Conservation (phyloP, 305 asterid species). For the Striga hermonthica region DNA sequence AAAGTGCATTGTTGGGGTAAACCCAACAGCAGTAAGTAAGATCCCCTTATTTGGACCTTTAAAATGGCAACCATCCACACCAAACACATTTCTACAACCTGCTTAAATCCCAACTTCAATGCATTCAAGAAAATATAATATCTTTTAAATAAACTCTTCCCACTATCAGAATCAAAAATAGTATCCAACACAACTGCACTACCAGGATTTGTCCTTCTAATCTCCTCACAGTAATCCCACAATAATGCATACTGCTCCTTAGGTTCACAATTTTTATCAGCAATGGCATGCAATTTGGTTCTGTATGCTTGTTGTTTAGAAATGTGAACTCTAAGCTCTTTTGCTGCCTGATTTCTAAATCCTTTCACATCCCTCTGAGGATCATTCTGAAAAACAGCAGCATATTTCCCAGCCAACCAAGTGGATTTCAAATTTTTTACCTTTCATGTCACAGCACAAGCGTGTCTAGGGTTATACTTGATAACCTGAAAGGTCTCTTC, state of each 20-base stretch:
- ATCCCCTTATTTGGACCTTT: not conserved
- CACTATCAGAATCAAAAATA: not conserved
- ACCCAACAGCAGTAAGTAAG: not conserved
- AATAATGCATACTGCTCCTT: not conserved
- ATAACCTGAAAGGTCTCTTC: not conserved
- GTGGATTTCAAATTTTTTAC: not conserved
- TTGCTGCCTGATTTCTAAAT: not conserved
- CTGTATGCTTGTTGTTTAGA: not conserved
- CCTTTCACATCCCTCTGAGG: not conserved
- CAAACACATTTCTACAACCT: not conserved
- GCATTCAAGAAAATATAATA: not conserved
- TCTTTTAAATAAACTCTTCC: not conserved
- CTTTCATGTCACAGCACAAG: not conserved
- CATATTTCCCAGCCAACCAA: not conserved
- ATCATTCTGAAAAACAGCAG: not conserved
- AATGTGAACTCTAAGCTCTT: not conserved
- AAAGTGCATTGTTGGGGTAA: not conserved
- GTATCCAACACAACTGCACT: not conserved
- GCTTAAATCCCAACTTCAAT: not conserved
- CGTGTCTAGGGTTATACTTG: not conserved
- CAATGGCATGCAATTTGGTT: not conserved
- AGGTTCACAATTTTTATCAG: not conserved
- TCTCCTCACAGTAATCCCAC: not conserved
- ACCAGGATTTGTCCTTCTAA: slow-evolving; percentile 4
- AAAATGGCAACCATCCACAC: slow-evolving; percentile 13